phyloP scores from a whole-genome alignment of 1,284 basidiomycete species.

The Moesziomyces sp. region DNA sequence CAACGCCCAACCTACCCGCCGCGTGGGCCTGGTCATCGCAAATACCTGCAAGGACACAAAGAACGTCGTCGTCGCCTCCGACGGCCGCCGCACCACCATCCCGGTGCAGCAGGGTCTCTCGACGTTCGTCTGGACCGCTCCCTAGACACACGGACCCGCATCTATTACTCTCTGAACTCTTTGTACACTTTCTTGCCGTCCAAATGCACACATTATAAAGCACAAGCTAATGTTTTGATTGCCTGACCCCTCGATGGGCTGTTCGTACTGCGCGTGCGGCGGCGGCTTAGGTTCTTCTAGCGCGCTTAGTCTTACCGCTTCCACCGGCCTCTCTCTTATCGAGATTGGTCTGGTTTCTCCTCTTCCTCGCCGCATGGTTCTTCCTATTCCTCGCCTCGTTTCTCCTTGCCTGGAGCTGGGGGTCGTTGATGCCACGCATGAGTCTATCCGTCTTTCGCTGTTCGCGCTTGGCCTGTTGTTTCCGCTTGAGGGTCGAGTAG shows the following conservation, averaged over 20 bases:
- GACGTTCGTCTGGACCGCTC: conserved; percentile 53
- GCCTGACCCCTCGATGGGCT: no score
- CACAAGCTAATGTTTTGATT: background rate
- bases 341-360: conserved; percentile 34
- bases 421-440: conserved; percentile 61
- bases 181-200: background rate
- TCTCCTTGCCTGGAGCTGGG: conserved; percentile 46
- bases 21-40: conserved; percentile 40
- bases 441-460: conserved; percentile 79
- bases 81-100: conserved; percentile 37
- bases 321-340: conserved; percentile 33
- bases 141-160: conserved; percentile 6
- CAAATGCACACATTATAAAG: background rate
- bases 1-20: conserved; percentile 12
- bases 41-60: conserved; percentile 41
- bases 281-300: conserved; percentile 4
- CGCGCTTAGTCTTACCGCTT: conserved; percentile 40
- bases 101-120: conserved; percentile 31
- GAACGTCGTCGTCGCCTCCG: conserved; percentile 26
- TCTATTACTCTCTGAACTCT: background rate
- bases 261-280: no score
- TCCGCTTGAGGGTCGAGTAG: conserved; percentile 83
- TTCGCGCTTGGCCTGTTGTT: conserved; percentile 76
- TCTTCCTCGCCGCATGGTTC: conserved; percentile 34
- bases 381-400: conserved; percentile 28